Evolutionary conservation across 208 protist species (phyloP), one percentile per base, ranked within the genome.

Genomic region (Herpetomonas samuelpessoai): DNA sequence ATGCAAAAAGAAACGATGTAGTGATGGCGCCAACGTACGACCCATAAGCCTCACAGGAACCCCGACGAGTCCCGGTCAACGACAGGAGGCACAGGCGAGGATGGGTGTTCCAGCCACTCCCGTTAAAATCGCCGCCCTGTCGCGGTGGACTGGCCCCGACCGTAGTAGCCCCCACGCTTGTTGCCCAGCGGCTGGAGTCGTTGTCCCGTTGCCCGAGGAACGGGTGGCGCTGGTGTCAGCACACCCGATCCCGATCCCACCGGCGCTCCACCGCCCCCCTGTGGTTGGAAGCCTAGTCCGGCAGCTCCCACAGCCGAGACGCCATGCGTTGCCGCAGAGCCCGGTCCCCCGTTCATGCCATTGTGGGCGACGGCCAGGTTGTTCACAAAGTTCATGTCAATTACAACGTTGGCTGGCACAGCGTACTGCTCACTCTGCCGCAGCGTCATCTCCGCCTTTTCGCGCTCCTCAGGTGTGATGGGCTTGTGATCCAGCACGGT

Each of bases 391-490:
- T 67, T 76, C 66, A 89, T 62, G 65, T 95, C 88, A 31, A 95
- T 74, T 14, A 91, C 68, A 10, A 95, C 74, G 46, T 91, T 91
- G 12, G 86, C 76, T 18, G 88, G 83, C 4, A 65, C 72, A 21
- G 69, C 48, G 59, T 67, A 66, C 65, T 92, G 83, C 28, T 54
- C 57, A 53, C 57, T 65, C 30, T 65, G 65, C 24, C 66, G 31
- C 47, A 57, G 45, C 51, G 64, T 30, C 22, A 71, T 6, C 53
- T 84, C 78, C 18, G 83, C 83, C 48, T 73, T 71, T 53, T 91
- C 83, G 7, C 88, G 80, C 73, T 96, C 91, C 10, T 93, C 88
- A 1, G 54, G 52, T 10, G 74, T 86, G 27, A 96, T 77, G 41
- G 66, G 51, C 31, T 77, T 73, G 41, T 68, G 27, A 54, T 95